Base-by-base conservation (phyloP, 2,329 filamentous ascomycete genomes). In the Exophiala calicioides region DNA sequence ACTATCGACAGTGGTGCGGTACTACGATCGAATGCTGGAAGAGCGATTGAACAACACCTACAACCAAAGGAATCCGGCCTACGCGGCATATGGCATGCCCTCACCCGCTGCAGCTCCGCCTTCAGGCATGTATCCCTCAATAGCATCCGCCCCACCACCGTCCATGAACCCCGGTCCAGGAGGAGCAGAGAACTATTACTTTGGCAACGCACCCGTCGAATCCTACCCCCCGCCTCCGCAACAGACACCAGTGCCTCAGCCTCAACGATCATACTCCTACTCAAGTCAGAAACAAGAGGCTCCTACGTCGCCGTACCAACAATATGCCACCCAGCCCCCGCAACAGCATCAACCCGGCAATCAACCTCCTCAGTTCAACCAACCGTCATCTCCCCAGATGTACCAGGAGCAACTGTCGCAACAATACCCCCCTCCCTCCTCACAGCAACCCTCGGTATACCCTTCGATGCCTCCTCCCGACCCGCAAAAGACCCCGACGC, bases 21-120 rank as follows among this genome's bases (percentile, higher is more conserved):
- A 97, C 65, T 98, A 98, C 64, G 93, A 98, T 67, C 84, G 90
- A 30, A 97, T 98, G 93, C 78, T 98, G 12, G 93, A 98, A 68
- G 93, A 98, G 55, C 83, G 93, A 29, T 76, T 98, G 19, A 95
- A 90, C 6, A 94, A 86, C 65, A 91, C 93, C 1, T 59, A 59
- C 46, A 86, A 83, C 55, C 88, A 95, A 61, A 86, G 91, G 60
- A 83, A 70, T 32, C 71, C 89, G 15, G 78, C 79, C 2, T 89
- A 89, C 55, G 64, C 66, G 2, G 57, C 49, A 5, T 58, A 59
- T 33, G 47, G 44, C 23, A 46, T 55, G 30, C 16, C 55, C 57
- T 78, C 72, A 50, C 66, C 81, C 8, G 76, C 79, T 13, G 56
- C 62, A 18, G 70, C 73, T 26, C 67, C 71, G 31, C 68, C 79